A percentile compares a stretch with the other conserved stretches of the same genome.
These are phyloP conservation scores for Pelargonium myrrhifolium DNA, from an alignment of 441 rosid species.

Conservation along the genomic window DNA sequence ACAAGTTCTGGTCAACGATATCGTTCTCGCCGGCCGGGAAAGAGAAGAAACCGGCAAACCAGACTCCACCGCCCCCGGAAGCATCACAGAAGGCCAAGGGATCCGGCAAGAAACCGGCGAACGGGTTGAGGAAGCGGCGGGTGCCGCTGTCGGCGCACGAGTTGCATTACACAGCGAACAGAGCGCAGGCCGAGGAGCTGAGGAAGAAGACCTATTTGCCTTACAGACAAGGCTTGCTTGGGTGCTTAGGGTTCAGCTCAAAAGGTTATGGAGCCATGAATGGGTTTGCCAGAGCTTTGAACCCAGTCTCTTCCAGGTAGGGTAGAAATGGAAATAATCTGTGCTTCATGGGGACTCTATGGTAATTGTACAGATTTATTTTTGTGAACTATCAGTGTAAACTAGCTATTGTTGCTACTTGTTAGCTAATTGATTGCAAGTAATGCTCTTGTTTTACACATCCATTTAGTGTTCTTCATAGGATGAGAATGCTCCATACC, in stretches of 20 bases:
- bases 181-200: constrained; percentile 33
- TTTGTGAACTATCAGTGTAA: no score
- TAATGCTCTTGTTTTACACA: no score
- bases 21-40: constrained; percentile 57
- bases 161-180: constrained; percentile 24
- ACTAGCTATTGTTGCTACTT: no score
- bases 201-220: constrained; percentile 35
- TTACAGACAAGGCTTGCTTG: constrained; percentile 15
- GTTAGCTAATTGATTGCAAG: no score
- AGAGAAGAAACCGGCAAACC: constrained; percentile 14
- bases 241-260: background rate
- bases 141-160: constrained; percentile 13
- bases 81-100: no score
- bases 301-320: background rate
- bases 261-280: background rate
- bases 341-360: no score
- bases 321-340: background rate
- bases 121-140: constrained; percentile 21
- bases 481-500: no score
- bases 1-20: constrained; percentile 83
- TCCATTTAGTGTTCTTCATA: no score
- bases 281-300: background rate
- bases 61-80: background rate
- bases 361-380: no score
- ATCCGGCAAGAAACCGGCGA: constrained; percentile 10